Evolutionary conservation across 2,329 filamentous ascomycete genomes (phyloP).

Genomic region (Scorias spongiosa): DNA sequence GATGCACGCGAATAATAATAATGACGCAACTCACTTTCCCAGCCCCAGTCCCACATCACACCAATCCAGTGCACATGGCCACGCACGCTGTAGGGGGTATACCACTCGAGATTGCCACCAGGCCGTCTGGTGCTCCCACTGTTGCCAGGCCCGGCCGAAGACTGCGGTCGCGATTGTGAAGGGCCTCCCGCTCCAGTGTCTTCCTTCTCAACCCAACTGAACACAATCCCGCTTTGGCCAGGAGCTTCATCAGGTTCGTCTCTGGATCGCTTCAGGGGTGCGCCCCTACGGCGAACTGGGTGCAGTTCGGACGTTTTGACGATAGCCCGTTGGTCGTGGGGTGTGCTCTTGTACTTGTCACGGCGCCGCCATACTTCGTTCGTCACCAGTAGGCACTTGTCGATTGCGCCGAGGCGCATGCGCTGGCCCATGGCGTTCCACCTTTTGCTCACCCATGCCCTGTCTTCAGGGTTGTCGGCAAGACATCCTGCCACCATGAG

Average conservation of each 20-base stretch:
- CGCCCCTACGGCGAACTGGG: conserved; percentile 11
- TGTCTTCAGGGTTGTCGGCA: conserved; percentile 41
- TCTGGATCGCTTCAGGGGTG: conserved; percentile 8
- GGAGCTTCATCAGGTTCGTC: conserved; percentile 11
- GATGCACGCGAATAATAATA: background rate
- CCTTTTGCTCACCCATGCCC: conserved; percentile 47
- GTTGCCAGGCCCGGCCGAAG: background rate
- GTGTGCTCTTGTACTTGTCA: conserved; percentile 34
- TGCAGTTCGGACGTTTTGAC: conserved; percentile 23
- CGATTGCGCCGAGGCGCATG: conserved; percentile 53
- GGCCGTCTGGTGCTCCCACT: background rate
- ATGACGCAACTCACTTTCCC: conserved; percentile 45
- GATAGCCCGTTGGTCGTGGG: conserved; percentile 15
- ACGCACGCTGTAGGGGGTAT: conserved; percentile 48
- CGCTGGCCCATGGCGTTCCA: conserved; percentile 46
- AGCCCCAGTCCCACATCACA: conserved; percentile 58
- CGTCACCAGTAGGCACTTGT: conserved; percentile 48
- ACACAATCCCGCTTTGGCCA: conserved; percentile 19
- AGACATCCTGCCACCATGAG: conserved; percentile 54
- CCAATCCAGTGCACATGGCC: conserved; percentile 54
- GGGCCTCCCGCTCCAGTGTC: conserved; percentile 1
- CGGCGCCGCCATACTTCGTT: conserved; percentile 52
- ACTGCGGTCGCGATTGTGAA: background rate
- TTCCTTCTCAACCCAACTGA: conserved; percentile 14
- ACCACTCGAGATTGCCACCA: conserved; percentile 19